A percentile compares a stretch with the other conserved stretches of the same genome.
These are phyloP conservation scores for Fusarium foetens DNA, from an alignment of 2,329 filamentous ascomycete genomes.

Conservation along the genomic window DNA sequence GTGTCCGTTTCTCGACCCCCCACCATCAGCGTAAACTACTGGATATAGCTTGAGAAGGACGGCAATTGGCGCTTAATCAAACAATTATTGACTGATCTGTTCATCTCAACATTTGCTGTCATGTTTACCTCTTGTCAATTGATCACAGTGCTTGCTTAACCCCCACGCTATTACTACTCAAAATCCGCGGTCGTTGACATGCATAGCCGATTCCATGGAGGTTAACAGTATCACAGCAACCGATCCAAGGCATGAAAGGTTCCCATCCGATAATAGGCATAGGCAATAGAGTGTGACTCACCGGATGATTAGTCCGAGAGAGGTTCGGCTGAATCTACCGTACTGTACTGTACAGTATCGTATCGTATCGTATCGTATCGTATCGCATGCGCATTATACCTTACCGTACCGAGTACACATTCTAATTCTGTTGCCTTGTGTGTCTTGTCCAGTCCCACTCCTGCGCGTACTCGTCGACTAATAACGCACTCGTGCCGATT, in stretches of 20 bases:
- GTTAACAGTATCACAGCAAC: neutral
- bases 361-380: neutral
- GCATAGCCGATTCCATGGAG: neutral
- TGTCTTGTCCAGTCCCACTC: slow-evolving; percentile 19
- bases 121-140: neutral
- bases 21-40: neutral
- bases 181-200: neutral
- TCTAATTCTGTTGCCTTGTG: slow-evolving; percentile 16
- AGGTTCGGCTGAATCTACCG: slow-evolving; percentile 6
- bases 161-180: slow-evolving; percentile 33
- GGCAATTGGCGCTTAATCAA: slow-evolving; percentile 7
- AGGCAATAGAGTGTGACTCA: slow-evolving; percentile 26
- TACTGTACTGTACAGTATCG: neutral
- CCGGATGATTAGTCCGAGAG: slow-evolving; percentile 17
- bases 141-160: neutral
- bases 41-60: slow-evolving; percentile 7
- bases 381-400: neutral
- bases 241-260: neutral
- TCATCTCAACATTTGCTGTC: neutral
- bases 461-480: slow-evolving; percentile 31
- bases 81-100: neutral
- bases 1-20: slow-evolving; percentile 15
- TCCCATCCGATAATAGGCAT: slow-evolving; percentile 20
- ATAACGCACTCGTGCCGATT: slow-evolving; percentile 33
- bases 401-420: neutral